Evolutionary conservation across 2,329 filamentous ascomycete species (phyloP).

Genomic region (Pleomassaria siparia): DNA sequence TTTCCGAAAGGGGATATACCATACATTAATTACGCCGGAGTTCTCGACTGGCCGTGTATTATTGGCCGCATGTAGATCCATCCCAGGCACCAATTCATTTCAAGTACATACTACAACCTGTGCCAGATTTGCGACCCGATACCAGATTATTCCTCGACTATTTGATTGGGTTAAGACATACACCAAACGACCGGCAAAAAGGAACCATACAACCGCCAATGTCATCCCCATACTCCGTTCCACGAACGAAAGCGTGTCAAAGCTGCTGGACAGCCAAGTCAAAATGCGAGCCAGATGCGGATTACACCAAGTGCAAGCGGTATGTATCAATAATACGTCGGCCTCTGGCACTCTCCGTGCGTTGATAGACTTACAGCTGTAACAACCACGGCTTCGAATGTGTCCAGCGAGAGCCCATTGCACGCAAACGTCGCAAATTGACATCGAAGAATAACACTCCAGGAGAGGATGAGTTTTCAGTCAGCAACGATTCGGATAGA

Average conservation of each 20-base stretch:
- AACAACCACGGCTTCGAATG: slow-evolving; percentile 8
- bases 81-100: neutral
- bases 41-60: neutral
- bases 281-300: slow-evolving; percentile 13
- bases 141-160: neutral
- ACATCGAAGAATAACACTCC: neutral
- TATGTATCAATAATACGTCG: neutral
- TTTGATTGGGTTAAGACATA: neutral
- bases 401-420: slow-evolving; percentile 3
- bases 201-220: neutral
- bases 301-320: slow-evolving; percentile 15
- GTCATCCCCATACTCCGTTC: slow-evolving; percentile 15
- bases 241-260: slow-evolving; percentile 11
- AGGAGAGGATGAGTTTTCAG: neutral
- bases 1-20: neutral
- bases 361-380: slow-evolving; percentile 8
- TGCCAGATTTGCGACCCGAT: neutral
- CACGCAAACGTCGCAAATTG: slow-evolving; percentile 11
- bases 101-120: too few species aligned
- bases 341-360: neutral
- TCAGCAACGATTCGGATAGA: neutral
- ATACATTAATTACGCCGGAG: neutral
- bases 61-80: neutral
- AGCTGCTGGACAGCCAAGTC: slow-evolving; percentile 10
- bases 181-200: neutral